Evolutionary conservation across 805 yeast genomes (phyloP).

Genomic region (Scheffersomyces stipitis): DNA sequence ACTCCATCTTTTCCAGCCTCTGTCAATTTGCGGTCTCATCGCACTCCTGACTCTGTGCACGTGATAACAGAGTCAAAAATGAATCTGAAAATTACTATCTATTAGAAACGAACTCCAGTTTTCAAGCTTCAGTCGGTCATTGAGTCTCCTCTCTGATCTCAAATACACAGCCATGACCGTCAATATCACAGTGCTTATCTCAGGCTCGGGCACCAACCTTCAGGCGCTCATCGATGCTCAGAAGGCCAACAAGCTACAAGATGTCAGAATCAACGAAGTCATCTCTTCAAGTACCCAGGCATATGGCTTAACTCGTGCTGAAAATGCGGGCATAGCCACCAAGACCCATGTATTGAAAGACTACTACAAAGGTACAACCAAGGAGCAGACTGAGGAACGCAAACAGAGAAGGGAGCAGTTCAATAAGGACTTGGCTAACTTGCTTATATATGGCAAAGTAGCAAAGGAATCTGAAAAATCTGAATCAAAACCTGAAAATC

Average conservation of each 20-base stretch:
- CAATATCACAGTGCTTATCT: slow-evolving; percentile 72
- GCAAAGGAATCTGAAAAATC: slow-evolving; percentile 13
- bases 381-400: slow-evolving; percentile 61
- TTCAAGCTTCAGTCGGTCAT: no score
- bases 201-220: slow-evolving; percentile 94
- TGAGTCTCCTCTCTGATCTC: no score
- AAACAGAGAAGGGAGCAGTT: slow-evolving; percentile 62
- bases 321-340: slow-evolving; percentile 66
- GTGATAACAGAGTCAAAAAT: not conserved
- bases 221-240: slow-evolving; percentile 89
- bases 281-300: slow-evolving; percentile 87
- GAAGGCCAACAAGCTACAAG: slow-evolving; percentile 36
- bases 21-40: no score
- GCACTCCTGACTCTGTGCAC: not conserved
- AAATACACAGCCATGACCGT: slow-evolving; percentile 6
- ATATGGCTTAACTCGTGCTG: slow-evolving; percentile 81
- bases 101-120: no score
- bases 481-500: no score
- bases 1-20: no score
- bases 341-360: slow-evolving; percentile 65
- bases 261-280: slow-evolving; percentile 60
- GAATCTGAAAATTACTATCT: no score
- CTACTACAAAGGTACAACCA: slow-evolving; percentile 75
- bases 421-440: slow-evolving; percentile 73
- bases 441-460: slow-evolving; percentile 51